Percentiles rank a stretch among this genome's conserved stretches.
Conservation (phyloP, 805 yeast species). For the Tetrapisispora nanseiensis region DNA sequence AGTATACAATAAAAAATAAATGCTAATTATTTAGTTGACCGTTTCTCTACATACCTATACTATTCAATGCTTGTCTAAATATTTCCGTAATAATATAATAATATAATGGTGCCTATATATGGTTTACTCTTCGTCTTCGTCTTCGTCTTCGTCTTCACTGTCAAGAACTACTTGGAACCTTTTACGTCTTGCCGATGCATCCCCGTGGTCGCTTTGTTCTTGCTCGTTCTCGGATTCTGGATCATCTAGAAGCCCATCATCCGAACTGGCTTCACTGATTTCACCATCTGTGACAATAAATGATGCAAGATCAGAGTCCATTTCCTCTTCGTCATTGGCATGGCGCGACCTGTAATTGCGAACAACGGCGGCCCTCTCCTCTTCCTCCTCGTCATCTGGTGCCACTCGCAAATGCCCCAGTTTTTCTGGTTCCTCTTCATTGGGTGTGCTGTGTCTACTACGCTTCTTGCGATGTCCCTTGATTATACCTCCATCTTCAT, state of each 20-base stretch:
- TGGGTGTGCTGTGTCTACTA: not conserved
- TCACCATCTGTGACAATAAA: slow-evolving; percentile 14
- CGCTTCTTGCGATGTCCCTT: not conserved
- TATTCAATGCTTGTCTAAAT: too few species aligned
- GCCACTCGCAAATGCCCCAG: too few species aligned
- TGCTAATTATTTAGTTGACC: too few species aligned
- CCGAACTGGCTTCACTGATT: slow-evolving; percentile 25
- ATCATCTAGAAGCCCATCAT: slow-evolving; percentile 9
- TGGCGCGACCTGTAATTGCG: too few species aligned
- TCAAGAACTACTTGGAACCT: slow-evolving; percentile 17
- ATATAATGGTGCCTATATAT: too few species aligned
- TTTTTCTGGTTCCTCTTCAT: slow-evolving; percentile 10
- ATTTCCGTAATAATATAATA: too few species aligned
- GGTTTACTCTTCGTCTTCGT: not conserved
- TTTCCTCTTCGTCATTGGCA: too few species aligned
- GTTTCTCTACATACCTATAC: too few species aligned
- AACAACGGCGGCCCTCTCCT: too few species aligned
- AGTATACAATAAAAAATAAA: too few species aligned
- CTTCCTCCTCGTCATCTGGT: not conserved
- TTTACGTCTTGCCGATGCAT: slow-evolving; percentile 10
- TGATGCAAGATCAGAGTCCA: slow-evolving; percentile 13
- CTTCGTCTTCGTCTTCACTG: slow-evolving; percentile 23
- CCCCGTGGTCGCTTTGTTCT: not conserved
- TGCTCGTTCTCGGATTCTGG: slow-evolving; percentile 7
- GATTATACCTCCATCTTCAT: not conserved